These are phyloP conservation scores for Onygenales sp. DNA, from an alignment of 2,329 filamentous ascomycete genomes.

Conservation along the genomic window DNA sequence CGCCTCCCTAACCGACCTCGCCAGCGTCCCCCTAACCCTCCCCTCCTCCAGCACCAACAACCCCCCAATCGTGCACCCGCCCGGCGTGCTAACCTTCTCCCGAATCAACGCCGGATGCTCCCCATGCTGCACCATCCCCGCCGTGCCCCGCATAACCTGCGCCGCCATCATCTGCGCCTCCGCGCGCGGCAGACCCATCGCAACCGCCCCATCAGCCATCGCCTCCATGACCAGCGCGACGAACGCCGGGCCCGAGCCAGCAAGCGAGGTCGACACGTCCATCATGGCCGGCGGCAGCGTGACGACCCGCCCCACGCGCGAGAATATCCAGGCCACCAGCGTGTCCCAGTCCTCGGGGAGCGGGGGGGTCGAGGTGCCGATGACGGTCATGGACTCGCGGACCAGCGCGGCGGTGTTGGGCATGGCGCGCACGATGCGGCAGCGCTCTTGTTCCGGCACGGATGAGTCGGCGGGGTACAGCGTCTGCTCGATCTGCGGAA, in stretches of 20 bases:
- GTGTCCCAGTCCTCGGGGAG: constrained; percentile 32
- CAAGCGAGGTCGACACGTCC: constrained; percentile 50
- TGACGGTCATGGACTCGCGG: constrained; percentile 72
- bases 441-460: constrained; percentile 22
- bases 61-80: constrained; percentile 55
- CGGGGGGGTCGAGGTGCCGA: constrained; percentile 48
- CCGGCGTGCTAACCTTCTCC: constrained; percentile 53
- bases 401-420: constrained; percentile 76
- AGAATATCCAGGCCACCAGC: constrained; percentile 50
- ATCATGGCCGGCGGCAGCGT: constrained; percentile 44
- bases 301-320: constrained; percentile 38
- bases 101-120: constrained; percentile 51
- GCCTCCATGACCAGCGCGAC: constrained; percentile 51
- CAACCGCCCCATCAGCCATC: constrained; percentile 52
- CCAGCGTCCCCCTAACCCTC: constrained; percentile 43
- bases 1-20: constrained; percentile 49
- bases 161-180: constrained; percentile 54
- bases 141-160: constrained; percentile 52
- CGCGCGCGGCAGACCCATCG: constrained; percentile 51
- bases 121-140: constrained; percentile 47
- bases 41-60: constrained; percentile 52
- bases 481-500: constrained; percentile 55
- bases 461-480: constrained; percentile 49
- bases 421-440: constrained; percentile 64
- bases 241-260: constrained; percentile 53